These are phyloP conservation scores for Byssothecium circinans DNA, from an alignment of 2,329 filamentous ascomycete genomes.

Conservation along the genomic window DNA sequence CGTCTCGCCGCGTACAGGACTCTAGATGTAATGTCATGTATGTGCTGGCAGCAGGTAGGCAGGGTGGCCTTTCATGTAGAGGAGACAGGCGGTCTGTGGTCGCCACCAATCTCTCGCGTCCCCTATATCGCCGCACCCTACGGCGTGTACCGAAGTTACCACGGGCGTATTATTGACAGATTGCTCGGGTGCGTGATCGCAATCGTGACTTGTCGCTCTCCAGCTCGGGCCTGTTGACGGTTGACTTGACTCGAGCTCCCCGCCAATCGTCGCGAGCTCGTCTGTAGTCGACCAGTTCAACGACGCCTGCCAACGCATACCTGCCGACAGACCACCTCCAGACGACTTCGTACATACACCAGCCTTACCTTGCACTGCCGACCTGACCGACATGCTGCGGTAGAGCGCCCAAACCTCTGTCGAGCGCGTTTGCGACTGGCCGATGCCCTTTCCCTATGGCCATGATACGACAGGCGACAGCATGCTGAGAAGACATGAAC, in stretches of 20 bases:
- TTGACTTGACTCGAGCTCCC: slow-evolving; percentile 12
- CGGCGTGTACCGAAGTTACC: too few relatives aligned
- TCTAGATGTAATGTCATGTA: too few relatives aligned
- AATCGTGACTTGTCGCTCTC: neutral
- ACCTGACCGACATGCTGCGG: slow-evolving; percentile 16
- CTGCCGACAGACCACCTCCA: neutral
- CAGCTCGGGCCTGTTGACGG: too few relatives aligned
- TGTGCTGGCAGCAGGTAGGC: neutral
- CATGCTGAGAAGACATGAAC: slow-evolving; percentile 41
- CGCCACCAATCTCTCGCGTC: neutral
- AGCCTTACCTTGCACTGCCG: neutral
- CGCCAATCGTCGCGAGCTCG: slow-evolving; percentile 9
- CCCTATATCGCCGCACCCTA: neutral
- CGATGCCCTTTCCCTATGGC: neutral
- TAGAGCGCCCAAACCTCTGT: slow-evolving; percentile 8
- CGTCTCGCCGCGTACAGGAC: neutral
- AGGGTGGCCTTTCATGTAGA: too few relatives aligned
- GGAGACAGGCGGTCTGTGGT: neutral
- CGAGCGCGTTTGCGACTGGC: neutral
- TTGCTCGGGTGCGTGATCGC: neutral
- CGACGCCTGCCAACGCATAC: slow-evolving; percentile 26
- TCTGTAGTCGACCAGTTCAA: slow-evolving; percentile 4
- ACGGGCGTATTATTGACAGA: too few relatives aligned
- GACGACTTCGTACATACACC: neutral
- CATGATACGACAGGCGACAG: slow-evolving; percentile 21